Evolutionary conservation across 2,329 filamentous ascomycete species (phyloP).

Genomic region (Pseudogymnoascus sp.): DNA sequence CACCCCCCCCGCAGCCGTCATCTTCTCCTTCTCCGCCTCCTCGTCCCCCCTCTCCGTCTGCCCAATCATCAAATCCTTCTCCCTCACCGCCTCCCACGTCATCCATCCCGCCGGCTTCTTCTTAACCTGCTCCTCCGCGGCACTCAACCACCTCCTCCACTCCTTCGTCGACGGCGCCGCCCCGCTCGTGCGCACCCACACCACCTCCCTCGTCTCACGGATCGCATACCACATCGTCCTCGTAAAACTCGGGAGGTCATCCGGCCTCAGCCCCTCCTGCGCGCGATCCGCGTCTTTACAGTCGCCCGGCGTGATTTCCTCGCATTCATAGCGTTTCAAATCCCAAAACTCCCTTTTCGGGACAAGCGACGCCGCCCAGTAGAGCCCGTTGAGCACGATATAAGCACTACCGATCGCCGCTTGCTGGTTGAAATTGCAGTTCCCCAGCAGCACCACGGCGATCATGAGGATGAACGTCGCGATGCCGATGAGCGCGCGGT

Average conservation of each 20-base stretch:
- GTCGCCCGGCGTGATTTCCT: conserved; percentile 36
- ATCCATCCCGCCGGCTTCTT: neutral
- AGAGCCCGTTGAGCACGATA: conserved; percentile 51
- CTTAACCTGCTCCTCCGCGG: neutral
- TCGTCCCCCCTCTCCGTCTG: neutral
- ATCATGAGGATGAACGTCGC: conserved; percentile 56
- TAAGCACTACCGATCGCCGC: conserved; percentile 51
- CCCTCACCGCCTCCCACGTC: conserved; percentile 41
- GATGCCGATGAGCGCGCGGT: conserved; percentile 48
- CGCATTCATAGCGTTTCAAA: conserved; percentile 42
- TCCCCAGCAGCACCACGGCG: conserved; percentile 53
- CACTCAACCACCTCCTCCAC: conserved; percentile 47
- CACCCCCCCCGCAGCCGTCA: neutral
- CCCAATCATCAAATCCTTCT: conserved; percentile 43
- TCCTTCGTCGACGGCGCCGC: conserved; percentile 45
- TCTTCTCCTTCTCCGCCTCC: neutral
- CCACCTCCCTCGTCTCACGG: conserved; percentile 43
- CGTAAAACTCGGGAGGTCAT: conserved; percentile 37
- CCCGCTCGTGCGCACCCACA: conserved; percentile 46
- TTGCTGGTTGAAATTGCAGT: conserved; percentile 55
- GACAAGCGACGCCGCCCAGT: conserved; percentile 39
- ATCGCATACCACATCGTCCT: conserved; percentile 54
- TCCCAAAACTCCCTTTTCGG: conserved; percentile 48
- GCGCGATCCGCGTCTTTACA: neutral
- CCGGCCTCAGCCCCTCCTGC: neutral